phyloP scores from a whole-genome alignment of 2,329 filamentous ascomycete species.

The Davidsoniella neocaledoniae region DNA sequence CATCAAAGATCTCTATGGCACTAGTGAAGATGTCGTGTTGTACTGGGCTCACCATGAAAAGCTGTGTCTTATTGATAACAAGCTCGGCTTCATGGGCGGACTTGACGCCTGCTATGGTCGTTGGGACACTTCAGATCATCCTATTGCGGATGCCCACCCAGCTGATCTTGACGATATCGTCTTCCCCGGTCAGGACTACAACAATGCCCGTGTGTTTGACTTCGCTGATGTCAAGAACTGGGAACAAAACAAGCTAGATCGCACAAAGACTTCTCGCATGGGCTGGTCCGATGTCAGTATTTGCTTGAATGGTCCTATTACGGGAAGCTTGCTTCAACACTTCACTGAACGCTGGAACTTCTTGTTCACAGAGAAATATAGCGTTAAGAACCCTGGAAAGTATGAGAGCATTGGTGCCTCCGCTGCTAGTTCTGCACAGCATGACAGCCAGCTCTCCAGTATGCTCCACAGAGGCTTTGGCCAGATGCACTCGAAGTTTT shows the following conservation, averaged over 20 bases:
- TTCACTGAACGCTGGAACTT: conserved; percentile 87
- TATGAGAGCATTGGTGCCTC: conserved; percentile 23
- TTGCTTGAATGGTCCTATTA: conserved; percentile 56
- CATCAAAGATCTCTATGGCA: conserved; percentile 65
- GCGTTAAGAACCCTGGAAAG: conserved; percentile 30
- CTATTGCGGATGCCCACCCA: conserved; percentile 71
- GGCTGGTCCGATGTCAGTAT: conserved; percentile 82
- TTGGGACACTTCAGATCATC: conserved; percentile 60
- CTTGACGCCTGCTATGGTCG: conserved; percentile 76
- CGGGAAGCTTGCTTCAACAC: conserved; percentile 57
- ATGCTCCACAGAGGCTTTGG: conserved; percentile 8
- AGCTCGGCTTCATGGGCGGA: conserved; percentile 76
- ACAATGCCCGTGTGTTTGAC: conserved; percentile 73
- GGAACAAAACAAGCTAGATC: conserved; percentile 74
- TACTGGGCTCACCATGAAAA: conserved; percentile 96
- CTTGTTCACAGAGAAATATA: conserved; percentile 71
- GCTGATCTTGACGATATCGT: conserved; percentile 57
- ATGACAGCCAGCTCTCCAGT: conserved; percentile 4
- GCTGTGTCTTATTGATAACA: conserved; percentile 65
- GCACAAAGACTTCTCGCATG: conserved; percentile 67
- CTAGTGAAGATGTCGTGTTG: conserved; percentile 62
- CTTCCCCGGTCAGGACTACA: conserved; percentile 85
- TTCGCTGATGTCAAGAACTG: conserved; percentile 63
- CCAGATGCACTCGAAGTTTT: conserved; percentile 11
- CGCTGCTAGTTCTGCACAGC: neutral